These are phyloP conservation scores for Mycena maculata DNA, from an alignment of 768 basidiomycete species.

Conservation along the genomic window DNA sequence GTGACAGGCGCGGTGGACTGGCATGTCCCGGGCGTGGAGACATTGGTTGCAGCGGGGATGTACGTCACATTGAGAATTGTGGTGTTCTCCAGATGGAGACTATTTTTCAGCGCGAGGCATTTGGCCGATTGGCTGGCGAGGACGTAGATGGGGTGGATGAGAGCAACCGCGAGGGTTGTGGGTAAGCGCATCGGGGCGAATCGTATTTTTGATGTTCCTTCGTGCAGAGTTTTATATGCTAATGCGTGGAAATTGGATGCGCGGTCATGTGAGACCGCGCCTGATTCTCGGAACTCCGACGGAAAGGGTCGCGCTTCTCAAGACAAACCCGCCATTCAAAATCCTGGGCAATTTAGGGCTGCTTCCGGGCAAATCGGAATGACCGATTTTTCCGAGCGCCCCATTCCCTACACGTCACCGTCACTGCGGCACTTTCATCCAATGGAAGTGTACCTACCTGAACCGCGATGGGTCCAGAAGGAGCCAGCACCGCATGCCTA, in stretches of 20 bases:
- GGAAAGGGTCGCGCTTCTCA: slow-evolving; percentile 1
- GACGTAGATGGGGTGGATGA: not conserved
- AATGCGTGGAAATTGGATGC: slow-evolving; percentile 7
- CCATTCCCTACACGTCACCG: too few species aligned
- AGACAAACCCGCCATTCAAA: too few species aligned
- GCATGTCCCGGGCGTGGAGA: slow-evolving; percentile 4
- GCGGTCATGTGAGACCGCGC: not conserved
- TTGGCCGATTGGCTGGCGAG: not conserved
- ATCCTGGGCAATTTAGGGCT: too few species aligned
- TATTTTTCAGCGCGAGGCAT: slow-evolving; percentile 10
- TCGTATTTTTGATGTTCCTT: slow-evolving; percentile 8
- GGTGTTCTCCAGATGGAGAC: slow-evolving; percentile 15
- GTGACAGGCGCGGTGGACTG: slow-evolving; percentile 13
- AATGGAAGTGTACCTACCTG: too few species aligned
- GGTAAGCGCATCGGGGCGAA: not conserved
- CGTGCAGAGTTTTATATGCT: slow-evolving; percentile 1
- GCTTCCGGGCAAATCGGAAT: too few species aligned
- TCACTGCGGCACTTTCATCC: too few species aligned
- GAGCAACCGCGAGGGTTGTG: not conserved
- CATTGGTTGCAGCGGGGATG: slow-evolving; percentile 4
- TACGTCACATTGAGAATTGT: slow-evolving; percentile 6
- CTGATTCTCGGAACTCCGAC: slow-evolving; percentile 12
- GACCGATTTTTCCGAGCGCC: too few species aligned
- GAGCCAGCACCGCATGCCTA: too few species aligned
- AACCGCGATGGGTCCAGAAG: too few species aligned